Evolutionary conservation across 1,139 yeast species (phyloP).

Genomic region (Protomyces gravidus): DNA sequence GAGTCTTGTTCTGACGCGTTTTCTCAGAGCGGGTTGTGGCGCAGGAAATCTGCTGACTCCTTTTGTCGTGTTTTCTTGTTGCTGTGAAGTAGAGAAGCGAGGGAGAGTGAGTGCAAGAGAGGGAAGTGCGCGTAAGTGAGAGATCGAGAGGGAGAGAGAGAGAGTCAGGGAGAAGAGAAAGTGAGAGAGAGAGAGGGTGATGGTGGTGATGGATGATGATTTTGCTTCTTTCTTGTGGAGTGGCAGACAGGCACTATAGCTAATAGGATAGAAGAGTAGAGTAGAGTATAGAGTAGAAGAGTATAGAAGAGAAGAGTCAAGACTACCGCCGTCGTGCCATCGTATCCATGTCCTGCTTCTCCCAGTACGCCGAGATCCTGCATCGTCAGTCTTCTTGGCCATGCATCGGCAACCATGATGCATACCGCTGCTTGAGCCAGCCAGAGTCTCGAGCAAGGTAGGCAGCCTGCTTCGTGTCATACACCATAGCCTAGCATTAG

Average conservation of each 20-base stretch:
- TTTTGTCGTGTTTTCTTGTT: too few relatives aligned
- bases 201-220: too few relatives aligned
- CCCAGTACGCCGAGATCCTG: conserved; percentile 1
- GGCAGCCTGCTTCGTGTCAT: conserved; percentile 3
- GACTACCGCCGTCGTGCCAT: background rate
- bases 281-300: background rate
- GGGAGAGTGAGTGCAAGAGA: conserved; percentile 10
- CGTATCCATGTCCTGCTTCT: background rate
- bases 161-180: background rate
- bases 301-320: background rate
- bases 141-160: background rate
- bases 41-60: too few relatives aligned
- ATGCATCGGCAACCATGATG: too few relatives aligned
- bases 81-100: conserved; percentile 13
- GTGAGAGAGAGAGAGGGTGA: background rate
- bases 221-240: background rate
- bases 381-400: background rate
- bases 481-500: conserved; percentile 12
- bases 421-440: conserved; percentile 21
- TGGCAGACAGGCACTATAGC: background rate
- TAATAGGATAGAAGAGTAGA: too few relatives aligned
- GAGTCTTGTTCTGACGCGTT: too few relatives aligned
- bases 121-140: conserved; percentile 3
- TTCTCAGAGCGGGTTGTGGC: too few relatives aligned
- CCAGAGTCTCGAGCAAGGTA: conserved; percentile 12